Percentiles rank a stretch among this genome's conserved stretches.
These are phyloP conservation scores for Arthonia radiata DNA, from an alignment of 495 filamentous ascomycete genomes.

Conservation along the genomic window DNA sequence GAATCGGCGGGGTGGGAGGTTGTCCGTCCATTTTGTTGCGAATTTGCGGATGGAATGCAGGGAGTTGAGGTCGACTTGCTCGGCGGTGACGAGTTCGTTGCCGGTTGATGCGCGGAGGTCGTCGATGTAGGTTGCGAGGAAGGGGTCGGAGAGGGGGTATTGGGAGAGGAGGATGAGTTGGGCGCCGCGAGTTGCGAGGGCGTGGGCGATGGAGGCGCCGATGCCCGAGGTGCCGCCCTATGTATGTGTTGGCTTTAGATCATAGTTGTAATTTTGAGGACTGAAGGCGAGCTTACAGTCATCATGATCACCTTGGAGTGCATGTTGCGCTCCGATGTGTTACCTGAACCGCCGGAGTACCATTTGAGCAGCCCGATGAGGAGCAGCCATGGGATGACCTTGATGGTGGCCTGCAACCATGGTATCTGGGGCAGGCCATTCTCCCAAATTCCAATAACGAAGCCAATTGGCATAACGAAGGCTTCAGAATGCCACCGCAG, in stretches of 20 bases:
- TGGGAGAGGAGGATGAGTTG: slow-evolving; percentile 80
- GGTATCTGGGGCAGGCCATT: slow-evolving; percentile 48
- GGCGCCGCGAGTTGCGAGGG: slow-evolving; percentile 60
- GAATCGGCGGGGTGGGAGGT: slow-evolving; percentile 67
- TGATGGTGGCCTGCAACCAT: slow-evolving; percentile 31
- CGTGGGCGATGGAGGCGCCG: slow-evolving; percentile 45
- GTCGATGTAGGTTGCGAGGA: slow-evolving; percentile 75
- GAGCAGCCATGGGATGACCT: slow-evolving; percentile 29
- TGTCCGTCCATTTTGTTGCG: slow-evolving; percentile 98
- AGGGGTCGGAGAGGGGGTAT: slow-evolving; percentile 54
- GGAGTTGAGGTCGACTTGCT: slow-evolving; percentile 73
- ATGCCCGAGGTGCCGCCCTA: slow-evolving; percentile 88
- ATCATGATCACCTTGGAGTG: slow-evolving; percentile 82
- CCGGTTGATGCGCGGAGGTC: slow-evolving; percentile 57
- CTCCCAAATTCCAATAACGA: no score
- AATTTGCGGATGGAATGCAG: slow-evolving; percentile 75
- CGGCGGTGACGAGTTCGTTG: slow-evolving; percentile 82
- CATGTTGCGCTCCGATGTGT: slow-evolving; percentile 61
- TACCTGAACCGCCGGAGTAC: slow-evolving; percentile 52
- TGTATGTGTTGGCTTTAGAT: slow-evolving; percentile 4
- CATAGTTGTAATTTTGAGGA: background rate
- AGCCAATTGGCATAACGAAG: no score
- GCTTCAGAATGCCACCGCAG: no score
- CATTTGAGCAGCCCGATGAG: slow-evolving; percentile 44
- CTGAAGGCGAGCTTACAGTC: slow-evolving; percentile 27